phyloP scores from a whole-genome alignment of 495 filamentous ascomycete genomes.

The Daldinia vernicosa region DNA sequence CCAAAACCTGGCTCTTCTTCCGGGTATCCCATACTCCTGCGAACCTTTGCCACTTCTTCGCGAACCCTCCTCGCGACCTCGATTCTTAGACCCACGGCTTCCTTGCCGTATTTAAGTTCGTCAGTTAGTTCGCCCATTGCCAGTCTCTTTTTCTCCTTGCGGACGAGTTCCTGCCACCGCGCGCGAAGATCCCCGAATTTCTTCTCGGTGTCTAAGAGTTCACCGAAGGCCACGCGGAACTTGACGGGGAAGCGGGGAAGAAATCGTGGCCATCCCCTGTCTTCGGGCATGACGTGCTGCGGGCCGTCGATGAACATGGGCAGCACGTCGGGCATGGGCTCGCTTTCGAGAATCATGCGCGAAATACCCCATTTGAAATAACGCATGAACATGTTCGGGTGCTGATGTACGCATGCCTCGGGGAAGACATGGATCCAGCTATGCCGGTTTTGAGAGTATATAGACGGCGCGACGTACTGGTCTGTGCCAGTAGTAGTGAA shows the following conservation, averaged over 20 bases:
- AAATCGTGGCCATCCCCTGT: constrained; percentile 79
- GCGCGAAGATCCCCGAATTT: constrained; percentile 73
- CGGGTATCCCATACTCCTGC: constrained; percentile 71
- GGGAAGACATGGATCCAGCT: constrained; percentile 96
- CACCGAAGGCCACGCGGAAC: constrained; percentile 78
- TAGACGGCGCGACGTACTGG: constrained; percentile 64
- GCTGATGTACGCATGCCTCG: constrained; percentile 92
- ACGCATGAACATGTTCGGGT: constrained; percentile 77
- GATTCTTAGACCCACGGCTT: constrained; percentile 80
- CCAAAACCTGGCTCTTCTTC: constrained; percentile 67
- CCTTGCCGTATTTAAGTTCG: constrained; percentile 71
- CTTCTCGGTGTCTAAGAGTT: constrained; percentile 65
- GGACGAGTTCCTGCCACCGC: constrained; percentile 72
- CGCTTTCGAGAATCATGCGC: constrained; percentile 85
- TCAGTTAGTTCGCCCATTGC: constrained; percentile 71
- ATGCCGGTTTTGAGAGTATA: constrained; percentile 62
- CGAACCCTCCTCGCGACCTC: constrained; percentile 83
- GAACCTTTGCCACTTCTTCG: constrained; percentile 79
- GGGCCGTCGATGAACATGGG: constrained; percentile 94
- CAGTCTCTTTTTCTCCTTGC: constrained; percentile 30
- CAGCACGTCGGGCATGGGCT: constrained; percentile 83
- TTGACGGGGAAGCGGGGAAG: constrained; percentile 76
- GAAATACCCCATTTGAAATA: constrained; percentile 99
- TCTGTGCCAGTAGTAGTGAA: constrained; percentile 72
- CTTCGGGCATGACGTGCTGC: constrained; percentile 84